Percentiles rank a stretch among this genome's conserved stretches.
Evolutionary conservation across 2,329 filamentous ascomycete genomes (phyloP).

Genomic region (Diplocarpon rosae): DNA sequence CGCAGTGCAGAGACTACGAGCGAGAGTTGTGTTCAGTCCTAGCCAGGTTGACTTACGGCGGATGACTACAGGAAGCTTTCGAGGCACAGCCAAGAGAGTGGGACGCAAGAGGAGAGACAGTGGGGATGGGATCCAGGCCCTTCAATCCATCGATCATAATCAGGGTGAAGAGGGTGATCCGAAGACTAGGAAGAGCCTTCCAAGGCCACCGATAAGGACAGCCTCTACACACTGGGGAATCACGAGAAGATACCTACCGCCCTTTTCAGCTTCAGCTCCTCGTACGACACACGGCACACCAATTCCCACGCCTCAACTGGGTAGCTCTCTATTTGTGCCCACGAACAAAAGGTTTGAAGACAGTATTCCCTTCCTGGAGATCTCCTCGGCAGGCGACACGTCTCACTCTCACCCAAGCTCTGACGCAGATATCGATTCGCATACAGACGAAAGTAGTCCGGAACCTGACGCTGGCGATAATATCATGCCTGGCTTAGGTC

Average conservation of each 20-base stretch:
- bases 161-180: constrained; percentile 5
- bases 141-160: constrained; percentile 4
- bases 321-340: constrained; percentile 7
- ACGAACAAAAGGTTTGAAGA: constrained; percentile 6
- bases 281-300: constrained; percentile 12
- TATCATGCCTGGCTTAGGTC: constrained; percentile 6
- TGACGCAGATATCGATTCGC: constrained; percentile 24
- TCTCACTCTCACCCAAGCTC: constrained; percentile 19
- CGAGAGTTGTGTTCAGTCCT: constrained; percentile 39
- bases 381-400: constrained; percentile 24
- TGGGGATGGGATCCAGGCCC: constrained; percentile 9
- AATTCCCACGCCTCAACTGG: constrained; percentile 8
- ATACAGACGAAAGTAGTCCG: constrained; percentile 23
- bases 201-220: constrained; percentile 17
- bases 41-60: constrained; percentile 25
- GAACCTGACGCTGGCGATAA: constrained; percentile 14
- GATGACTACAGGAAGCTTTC: constrained; percentile 18
- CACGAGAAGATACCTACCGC: constrained; percentile 6
- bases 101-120: constrained; percentile 19
- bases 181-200: constrained; percentile 8
- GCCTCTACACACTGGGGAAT: constrained; percentile 14
- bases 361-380: constrained; percentile 14
- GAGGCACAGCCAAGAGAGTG: constrained; percentile 4
- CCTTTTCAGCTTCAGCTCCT: constrained; percentile 5
- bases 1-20: constrained; percentile 57